Base-by-base conservation (phyloP, 1,284 basidiomycete genomes). In the Ustilago trichophora region DNA sequence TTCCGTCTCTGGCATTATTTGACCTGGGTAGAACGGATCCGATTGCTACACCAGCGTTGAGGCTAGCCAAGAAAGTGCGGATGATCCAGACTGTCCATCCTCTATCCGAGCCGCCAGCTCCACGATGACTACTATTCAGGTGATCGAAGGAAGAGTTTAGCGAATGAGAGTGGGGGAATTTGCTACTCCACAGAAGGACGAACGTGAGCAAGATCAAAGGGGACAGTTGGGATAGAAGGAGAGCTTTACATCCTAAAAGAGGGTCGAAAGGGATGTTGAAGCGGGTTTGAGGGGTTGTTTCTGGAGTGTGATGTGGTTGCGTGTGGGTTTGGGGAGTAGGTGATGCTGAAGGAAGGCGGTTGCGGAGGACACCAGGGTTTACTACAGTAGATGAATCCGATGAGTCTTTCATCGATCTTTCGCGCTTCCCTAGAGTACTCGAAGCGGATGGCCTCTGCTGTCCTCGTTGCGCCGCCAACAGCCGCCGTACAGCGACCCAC, bases 141-240 rank as follows among this genome's bases (percentile, higher is more conserved):
- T 29, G 27, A 29, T 13, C 13, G 27, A 8, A 13, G 6, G 19
- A 26, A 13, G 27, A 16, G 16, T 18, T 15, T 21, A 33, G 11
- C 24, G 41, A 11, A 18, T 35, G 12, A 15, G 49, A n/a, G 38
- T 51, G 57, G n/a, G 69, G 59, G 41, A 68, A 59, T 25, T 58
- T 58, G 15, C 57, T 87, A 24, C 86, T 86, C 92, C 92, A 95
- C 60, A 95, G 88, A 0, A 90, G 88, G 15, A 95, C 86, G 15
- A 91, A 84, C 65, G 91, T 87, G 19, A 93, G 87, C 4, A 95
- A 86, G 77, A 93, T 89, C 9, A 92, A 85, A 69, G 94, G 94
- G 2, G 90, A 89, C 29, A 94, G 83, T 1, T 92, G 92, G 0
- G 92, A 92, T 78, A 93, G 93, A 60, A 94, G 85, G 4, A 94